Conservation (phyloP, 192 early-diverging fungal species). For the Pilobolus umbonatus region DNA sequence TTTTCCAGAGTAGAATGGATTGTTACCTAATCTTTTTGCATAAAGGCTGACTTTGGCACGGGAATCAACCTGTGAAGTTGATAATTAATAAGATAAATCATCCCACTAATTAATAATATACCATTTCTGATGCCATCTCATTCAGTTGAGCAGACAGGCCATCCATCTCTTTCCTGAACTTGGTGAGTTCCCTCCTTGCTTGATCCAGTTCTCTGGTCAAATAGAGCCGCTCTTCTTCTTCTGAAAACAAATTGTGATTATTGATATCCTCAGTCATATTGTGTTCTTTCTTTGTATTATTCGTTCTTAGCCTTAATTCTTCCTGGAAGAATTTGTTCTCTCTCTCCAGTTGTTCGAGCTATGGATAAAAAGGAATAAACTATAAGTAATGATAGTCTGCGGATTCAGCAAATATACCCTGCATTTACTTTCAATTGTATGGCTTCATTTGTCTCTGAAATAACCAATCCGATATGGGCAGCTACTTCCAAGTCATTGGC, state of each 20-base stretch:
- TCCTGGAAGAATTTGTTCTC: conserved; percentile 29
- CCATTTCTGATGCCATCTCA: conserved; percentile 55
- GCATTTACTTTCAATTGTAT: conserved; percentile 41
- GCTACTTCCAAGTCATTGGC: conserved; percentile 52
- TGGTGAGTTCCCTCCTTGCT: conserved; percentile 44
- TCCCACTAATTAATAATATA: neutral
- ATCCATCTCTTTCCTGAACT: conserved; percentile 54
- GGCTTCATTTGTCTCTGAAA: conserved; percentile 49
- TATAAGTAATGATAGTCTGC: too few species aligned
- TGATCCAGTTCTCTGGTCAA: conserved; percentile 46
- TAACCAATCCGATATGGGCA: conserved; percentile 53
- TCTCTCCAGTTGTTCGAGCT: conserved; percentile 33
- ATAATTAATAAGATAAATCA: conserved; percentile 4
- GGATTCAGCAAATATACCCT: too few species aligned
- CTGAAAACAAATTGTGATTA: conserved; percentile 11
- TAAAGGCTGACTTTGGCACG: conserved; percentile 48
- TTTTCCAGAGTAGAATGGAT: neutral
- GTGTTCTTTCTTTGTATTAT: neutral
- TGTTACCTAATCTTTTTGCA: conserved; percentile 47
- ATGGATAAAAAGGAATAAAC: neutral
- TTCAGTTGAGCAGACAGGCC: conserved; percentile 50
- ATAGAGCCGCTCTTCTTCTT: conserved; percentile 43
- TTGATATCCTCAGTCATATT: neutral
- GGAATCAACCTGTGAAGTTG: conserved; percentile 35
- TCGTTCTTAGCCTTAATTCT: conserved; percentile 3